Base-by-base conservation (phyloP, 129 eudicot species). In the Flaveria trinervia region DNA sequence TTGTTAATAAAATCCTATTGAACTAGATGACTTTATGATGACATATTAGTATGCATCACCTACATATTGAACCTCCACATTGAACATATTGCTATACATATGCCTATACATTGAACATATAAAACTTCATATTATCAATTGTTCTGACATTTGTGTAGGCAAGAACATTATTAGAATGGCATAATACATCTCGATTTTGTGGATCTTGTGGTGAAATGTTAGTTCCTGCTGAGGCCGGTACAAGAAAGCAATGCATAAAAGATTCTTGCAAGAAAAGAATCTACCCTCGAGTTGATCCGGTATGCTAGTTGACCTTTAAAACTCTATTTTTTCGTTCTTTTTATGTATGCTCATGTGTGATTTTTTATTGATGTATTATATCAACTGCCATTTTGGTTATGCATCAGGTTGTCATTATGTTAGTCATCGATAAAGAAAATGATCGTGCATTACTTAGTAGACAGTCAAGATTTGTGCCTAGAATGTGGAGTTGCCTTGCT, bases 401-500 rank as follows among this genome's bases (percentile, higher is more conserved):
- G 56, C 57, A 80, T 75, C 93, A 93, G 97, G 98, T 90, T 71
- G 98, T 87, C 41, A 93, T 93, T 74, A 93, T 91, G 98, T 62
- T 93, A 60, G 98, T 93, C 39, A 84, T 93, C 16, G 96, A 93
- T 76, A 90, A 83, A 83, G 91, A 93, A 66, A 93, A 89, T 73
- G 98, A 93, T 51, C 84, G 91, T 52, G 98, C 83, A 45, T 84
- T 93, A 23, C 82, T 93, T 71, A 81, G 97, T 77, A 85, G 87
- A 80, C 93, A 87, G 68, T 78, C 97, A 15, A 91, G 90, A 81
- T 93, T 86, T 80, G 97, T 91, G 54, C 98, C 97, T n/a, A 91
- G 97, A 59, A 88, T 93, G 97, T 93, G 98, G 98, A 93, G 97
- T 75, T 90, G 97, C 65, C 91, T 93, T 59, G 97, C 98, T 55